Conservation (phyloP, 148 eudicot genomes). For the Beta vulgaris region DNA sequence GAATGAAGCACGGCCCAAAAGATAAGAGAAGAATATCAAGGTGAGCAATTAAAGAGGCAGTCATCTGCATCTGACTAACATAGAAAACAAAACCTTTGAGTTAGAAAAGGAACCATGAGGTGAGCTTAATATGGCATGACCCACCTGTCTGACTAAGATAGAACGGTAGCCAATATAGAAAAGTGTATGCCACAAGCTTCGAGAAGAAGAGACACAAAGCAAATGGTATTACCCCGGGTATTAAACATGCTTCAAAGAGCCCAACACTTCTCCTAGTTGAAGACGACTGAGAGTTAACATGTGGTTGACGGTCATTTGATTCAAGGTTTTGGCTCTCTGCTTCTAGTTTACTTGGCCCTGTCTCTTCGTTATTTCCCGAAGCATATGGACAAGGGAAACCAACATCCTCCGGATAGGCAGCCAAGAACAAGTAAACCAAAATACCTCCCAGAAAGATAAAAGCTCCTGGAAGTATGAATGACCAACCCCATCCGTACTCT, state of each 20-base stretch:
- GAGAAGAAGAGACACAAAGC: conserved; percentile 94
- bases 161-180: conserved; percentile 91
- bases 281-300: conserved; percentile 11
- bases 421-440: conserved; percentile 66
- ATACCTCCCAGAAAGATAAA: conserved; percentile 68
- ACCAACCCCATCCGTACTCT: conserved; percentile 97
- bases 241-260: conserved; percentile 71
- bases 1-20: neutral
- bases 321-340: conserved; percentile 35
- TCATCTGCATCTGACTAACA: neutral
- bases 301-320: conserved; percentile 23
- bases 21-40: neutral
- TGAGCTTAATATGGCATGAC: conserved; percentile 12
- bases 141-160: conserved; percentile 94
- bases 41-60: neutral
- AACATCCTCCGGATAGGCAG: conserved; percentile 93
- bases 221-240: conserved; percentile 95
- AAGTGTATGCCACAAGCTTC: conserved; percentile 96
- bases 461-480: conserved; percentile 70
- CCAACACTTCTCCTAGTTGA: conserved; percentile 67
- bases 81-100: neutral
- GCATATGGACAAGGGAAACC: conserved; percentile 59
- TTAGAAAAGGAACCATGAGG: conserved; percentile 6
- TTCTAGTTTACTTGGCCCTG: conserved; percentile 41
- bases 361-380: conserved; percentile 24